These are phyloP conservation scores for Populus deltoides DNA, from an alignment of 345 rosid genomes.

Conservation along the genomic window DNA sequence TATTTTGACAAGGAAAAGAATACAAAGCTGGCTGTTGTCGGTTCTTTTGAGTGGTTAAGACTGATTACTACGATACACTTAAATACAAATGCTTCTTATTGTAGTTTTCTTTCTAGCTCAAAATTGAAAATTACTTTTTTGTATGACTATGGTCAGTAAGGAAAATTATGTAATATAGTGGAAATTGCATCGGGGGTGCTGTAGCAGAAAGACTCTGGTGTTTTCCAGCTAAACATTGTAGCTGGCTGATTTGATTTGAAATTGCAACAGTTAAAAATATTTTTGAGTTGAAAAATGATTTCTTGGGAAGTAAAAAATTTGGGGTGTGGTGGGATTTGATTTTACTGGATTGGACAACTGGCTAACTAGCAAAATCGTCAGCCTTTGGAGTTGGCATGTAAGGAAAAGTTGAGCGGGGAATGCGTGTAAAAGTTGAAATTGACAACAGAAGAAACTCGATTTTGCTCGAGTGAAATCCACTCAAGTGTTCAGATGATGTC, in stretches of 20 bases:
- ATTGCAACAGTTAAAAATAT: too few species aligned
- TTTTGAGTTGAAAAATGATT: not conserved
- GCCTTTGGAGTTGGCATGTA: not conserved
- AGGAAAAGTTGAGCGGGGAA: not conserved
- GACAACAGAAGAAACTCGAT: not conserved
- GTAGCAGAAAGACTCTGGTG: not conserved
- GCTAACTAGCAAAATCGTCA: not conserved
- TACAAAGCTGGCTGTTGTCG: slow-evolving; percentile 7
- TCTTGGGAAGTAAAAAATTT: not conserved
- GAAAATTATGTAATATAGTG: not conserved
- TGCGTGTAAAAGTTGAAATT: not conserved
- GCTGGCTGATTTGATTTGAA: not conserved
- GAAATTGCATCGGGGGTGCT: not conserved
- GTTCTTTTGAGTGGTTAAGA: slow-evolving; percentile 6
- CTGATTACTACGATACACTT: not conserved
- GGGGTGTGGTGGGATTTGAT: not conserved
- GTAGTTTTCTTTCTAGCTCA: not conserved
- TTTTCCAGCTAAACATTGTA: not conserved
- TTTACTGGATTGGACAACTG: not conserved
- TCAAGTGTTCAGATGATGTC: not conserved
- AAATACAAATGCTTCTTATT: not conserved
- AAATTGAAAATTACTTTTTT: not conserved
- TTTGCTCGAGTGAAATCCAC: not conserved
- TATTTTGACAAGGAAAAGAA: slow-evolving; percentile 21
- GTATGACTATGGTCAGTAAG: not conserved